phyloP scores from a whole-genome alignment of 768 basidiomycete species.

The Cystobasidium tubakii region DNA sequence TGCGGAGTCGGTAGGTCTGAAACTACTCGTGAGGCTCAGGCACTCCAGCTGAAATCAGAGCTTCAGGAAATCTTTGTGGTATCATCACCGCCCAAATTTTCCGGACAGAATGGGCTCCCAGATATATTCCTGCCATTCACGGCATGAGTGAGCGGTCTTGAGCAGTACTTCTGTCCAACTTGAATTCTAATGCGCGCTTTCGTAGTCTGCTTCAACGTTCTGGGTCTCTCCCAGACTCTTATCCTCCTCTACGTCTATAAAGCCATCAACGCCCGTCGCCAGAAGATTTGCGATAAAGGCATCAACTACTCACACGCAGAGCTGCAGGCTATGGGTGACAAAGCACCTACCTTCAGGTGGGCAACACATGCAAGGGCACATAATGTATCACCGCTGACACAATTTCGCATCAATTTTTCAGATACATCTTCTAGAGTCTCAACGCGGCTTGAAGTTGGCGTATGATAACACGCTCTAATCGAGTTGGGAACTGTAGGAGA shows the following conservation, averaged over 20 bases:
- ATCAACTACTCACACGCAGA: slow-evolving; percentile 4
- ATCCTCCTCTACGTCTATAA: not conserved
- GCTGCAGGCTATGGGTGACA: slow-evolving; percentile 9
- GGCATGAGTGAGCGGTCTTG: not conserved
- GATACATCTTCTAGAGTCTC: too few relatives aligned
- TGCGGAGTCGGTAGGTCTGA: not conserved
- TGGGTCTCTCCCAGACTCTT: not conserved
- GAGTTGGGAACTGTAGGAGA: too few relatives aligned
- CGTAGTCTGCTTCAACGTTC: not conserved
- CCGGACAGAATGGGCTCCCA: slow-evolving; percentile 4
- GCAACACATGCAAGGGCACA: not conserved
- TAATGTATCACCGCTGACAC: too few relatives aligned
- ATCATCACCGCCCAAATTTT: slow-evolving; percentile 1
- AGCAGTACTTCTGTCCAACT: too few relatives aligned
- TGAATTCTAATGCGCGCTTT: not conserved
- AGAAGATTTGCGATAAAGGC: not conserved
- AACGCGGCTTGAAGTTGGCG: too few relatives aligned
- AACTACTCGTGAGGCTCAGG: not conserved
- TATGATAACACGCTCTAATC: too few relatives aligned
- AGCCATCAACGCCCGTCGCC: not conserved
- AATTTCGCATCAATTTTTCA: too few relatives aligned
- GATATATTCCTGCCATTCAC: slow-evolving; percentile 6
- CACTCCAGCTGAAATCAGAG: not conserved
- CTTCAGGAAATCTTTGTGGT: not conserved
- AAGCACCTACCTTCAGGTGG: slow-evolving; percentile 7